Evolutionary conservation across 1,139 yeast genomes (phyloP), one percentile per base, ranked within the genome.

Genomic region (Kodamaea suecica): DNA sequence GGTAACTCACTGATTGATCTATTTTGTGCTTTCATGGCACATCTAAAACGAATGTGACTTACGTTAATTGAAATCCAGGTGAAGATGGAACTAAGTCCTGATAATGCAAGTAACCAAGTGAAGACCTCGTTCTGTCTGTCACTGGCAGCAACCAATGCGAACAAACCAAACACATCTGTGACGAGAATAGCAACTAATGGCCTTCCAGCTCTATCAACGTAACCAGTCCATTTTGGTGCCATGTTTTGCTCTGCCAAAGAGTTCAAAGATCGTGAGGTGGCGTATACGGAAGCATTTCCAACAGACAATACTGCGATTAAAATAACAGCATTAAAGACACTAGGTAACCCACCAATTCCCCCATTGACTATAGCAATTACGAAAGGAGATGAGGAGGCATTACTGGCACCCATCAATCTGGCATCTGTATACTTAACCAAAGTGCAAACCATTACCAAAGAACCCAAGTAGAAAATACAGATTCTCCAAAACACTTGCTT

Each of bases 21-120:
- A 38, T 86, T 86, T 60, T 83, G 84, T 8, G 53, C 72, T 27
- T 60, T 58, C 66, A 87, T 70, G 1, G 95, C 95, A 35, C 70
- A 58, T 66, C 96, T 79, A 63, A 86, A 85, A 57, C 95, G 74
- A 41, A 87, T 66, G 48, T 81, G 95, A 48, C 87, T 79, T 37
- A 83, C 53, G 53, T 83, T 78, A 49, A 87, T 84, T 13, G 90
- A 78, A 27, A 78, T 78, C 95, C 95, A 86, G 5, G 94, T 84
- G 59, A 86, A 85, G 39, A 87, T 69, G 2, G 95, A 81, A 30
- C 94, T 82, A 44, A 86, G 75, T 40, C 95, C 94, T 11, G 95
- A 83, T 32, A 88, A 66, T 17, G 95, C 85, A 55, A 85, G 66
- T 52, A 87, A 66, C 95, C 96, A 87, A 47, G 66, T 68, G 59